Percentiles rank a stretch among this genome's conserved stretches.
phyloP scores from a whole-genome alignment of 371 early-diverging fungal species.

The Mycotypha africana region DNA sequence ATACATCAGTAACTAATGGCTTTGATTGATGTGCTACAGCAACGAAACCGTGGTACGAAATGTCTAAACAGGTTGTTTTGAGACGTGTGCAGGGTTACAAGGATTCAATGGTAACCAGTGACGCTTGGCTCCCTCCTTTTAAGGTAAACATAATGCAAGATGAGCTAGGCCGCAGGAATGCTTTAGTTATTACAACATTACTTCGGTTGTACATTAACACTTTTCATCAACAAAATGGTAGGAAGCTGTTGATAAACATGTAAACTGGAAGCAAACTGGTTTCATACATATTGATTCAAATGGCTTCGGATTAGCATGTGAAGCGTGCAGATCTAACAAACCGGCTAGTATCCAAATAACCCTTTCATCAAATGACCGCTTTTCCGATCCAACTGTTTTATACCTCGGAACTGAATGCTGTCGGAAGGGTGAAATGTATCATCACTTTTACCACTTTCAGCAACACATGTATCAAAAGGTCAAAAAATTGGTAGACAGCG shows the following conservation, averaged over 20 bases:
- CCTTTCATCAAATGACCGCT: conserved; percentile 7
- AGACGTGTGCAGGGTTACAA: conserved; percentile 16
- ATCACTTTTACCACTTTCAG: conserved; percentile 11
- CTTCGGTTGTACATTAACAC: no score
- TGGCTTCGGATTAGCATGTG: no score
- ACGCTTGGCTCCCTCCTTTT: conserved; percentile 15
- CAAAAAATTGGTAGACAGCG: conserved; percentile 6
- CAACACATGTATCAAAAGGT: conserved; percentile 14
- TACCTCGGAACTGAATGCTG: conserved; percentile 18
- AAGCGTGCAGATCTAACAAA: conserved; percentile 17
- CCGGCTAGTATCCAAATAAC: conserved; percentile 5
- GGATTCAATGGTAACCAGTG: conserved; percentile 24
- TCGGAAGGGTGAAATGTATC: conserved; percentile 17
- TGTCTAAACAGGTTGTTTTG: conserved; percentile 12
- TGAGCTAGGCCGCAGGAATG: no score
- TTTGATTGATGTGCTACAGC: no score
- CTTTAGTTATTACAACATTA: conserved; percentile 1
- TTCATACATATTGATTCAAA: neutral
- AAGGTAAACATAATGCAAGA: conserved; percentile 11
- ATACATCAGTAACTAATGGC: no score
- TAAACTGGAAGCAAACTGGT: conserved; percentile 4
- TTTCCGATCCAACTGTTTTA: neutral
- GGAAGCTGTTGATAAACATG: conserved; percentile 4
- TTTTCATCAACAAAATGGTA: neutral
- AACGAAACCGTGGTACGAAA: neutral